A percentile compares a stretch with the other conserved stretches of the same genome.
These are phyloP conservation scores for Ophiobolus disseminans DNA, from an alignment of 2,329 filamentous ascomycete genomes.

Conservation along the genomic window DNA sequence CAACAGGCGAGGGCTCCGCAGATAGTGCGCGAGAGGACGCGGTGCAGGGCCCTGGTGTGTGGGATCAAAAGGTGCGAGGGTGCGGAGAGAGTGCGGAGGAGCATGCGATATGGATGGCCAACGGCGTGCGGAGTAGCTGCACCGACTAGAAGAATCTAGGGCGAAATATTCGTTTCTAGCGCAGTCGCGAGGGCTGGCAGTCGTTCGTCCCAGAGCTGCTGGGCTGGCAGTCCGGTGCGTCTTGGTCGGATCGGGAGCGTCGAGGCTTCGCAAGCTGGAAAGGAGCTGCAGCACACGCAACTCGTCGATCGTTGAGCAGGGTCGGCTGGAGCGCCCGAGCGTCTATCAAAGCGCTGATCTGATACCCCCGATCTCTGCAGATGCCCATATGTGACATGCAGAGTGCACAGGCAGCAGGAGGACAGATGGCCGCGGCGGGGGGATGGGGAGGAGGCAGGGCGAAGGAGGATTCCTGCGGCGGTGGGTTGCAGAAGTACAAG, in stretches of 20 bases:
- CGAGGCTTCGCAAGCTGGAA: constrained; percentile 16
- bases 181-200: constrained; percentile 15
- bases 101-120: constrained; percentile 22
- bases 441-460: background rate
- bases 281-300: constrained; percentile 15
- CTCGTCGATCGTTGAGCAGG: constrained; percentile 5
- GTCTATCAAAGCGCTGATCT: background rate
- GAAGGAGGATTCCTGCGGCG: background rate
- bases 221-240: constrained; percentile 9
- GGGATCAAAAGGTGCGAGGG: constrained; percentile 7
- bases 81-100: constrained; percentile 19
- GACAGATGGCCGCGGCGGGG: background rate
- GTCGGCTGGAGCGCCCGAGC: constrained; percentile 5
- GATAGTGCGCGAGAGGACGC: background rate
- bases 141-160: constrained; percentile 2
- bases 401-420: background rate
- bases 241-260: constrained; percentile 22
- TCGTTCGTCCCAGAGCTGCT: constrained; percentile 15
- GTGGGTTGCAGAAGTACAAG: background rate
- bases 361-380: constrained; percentile 1
- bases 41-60: constrained; percentile 16
- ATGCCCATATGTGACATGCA: too few species aligned
- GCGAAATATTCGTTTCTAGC: constrained; percentile 13
- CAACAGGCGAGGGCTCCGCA: background rate
- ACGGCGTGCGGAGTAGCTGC: constrained; percentile 10